A percentile compares a stretch with the other conserved stretches of the same genome.
phyloP scores from a whole-genome alignment of 1,284 basidiomycete genomes.

The Filobasidium uniguttulatum region DNA sequence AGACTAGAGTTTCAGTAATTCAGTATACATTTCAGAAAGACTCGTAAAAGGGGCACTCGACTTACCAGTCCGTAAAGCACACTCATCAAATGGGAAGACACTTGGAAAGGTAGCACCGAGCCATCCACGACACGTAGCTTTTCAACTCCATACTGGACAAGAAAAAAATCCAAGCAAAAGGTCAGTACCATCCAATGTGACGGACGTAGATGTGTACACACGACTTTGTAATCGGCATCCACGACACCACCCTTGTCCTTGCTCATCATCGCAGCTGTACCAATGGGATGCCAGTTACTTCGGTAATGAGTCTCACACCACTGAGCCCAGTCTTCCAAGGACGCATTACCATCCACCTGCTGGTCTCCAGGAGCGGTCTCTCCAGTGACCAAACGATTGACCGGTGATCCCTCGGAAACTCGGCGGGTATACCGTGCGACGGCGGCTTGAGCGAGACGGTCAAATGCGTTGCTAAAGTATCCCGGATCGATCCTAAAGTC shows the following conservation, averaged over 20 bases:
- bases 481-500: conserved; percentile 28
- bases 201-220: conserved; percentile 32
- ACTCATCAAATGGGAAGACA: conserved; percentile 32
- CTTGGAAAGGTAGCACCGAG: conserved; percentile 39
- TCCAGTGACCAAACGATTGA: conserved; percentile 18
- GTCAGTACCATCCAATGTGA: conserved; percentile 35
- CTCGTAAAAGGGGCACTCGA: neutral
- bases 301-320: conserved; percentile 29
- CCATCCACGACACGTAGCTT: conserved; percentile 42
- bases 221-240: conserved; percentile 36
- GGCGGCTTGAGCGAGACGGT: conserved; percentile 20
- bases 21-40: neutral
- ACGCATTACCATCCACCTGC: conserved; percentile 21
- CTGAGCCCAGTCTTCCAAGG: conserved; percentile 31
- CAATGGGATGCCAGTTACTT: conserved; percentile 24
- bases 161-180: conserved; percentile 23
- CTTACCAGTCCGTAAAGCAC: conserved; percentile 28
- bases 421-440: conserved; percentile 19
- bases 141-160: conserved; percentile 28
- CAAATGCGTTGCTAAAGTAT: conserved; percentile 31
- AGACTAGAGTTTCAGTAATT: conserved; percentile 9
- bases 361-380: conserved; percentile 31
- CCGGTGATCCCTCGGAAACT: conserved; percentile 14
- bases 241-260: conserved; percentile 45
- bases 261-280: conserved; percentile 47